Base-by-base conservation (phyloP, 108 stramenopile genomes). In the Skeletonema grethae region DNA sequence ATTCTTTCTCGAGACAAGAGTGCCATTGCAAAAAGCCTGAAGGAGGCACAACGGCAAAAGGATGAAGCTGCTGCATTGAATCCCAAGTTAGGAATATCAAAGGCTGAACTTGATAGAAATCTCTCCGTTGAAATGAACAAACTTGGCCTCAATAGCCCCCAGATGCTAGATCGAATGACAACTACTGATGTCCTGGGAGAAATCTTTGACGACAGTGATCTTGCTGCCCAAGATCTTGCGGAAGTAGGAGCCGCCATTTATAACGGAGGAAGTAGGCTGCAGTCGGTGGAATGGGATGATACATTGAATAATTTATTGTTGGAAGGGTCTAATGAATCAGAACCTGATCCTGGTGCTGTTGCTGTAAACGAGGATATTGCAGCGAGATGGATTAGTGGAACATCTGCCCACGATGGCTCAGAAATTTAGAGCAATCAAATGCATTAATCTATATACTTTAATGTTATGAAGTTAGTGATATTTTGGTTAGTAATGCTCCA, bases 1-100 rank as follows among this genome's bases (percentile, higher is more conserved):
- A 87, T 90, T 18, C 61, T 93, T 61, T 89, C 87, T 50, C 78
- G 92, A 13, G 90, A 93, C 71, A 79, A 82, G 30, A 89, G 88
- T 71, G 78, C 79, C 30, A 80, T 86, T n/a, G 75, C 89, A 31
- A 87, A 90, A 41, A 75, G 85, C 9, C 72, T 93, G 50, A 93
- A 93, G 67, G 81, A 84, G 58, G 69, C 83, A 41, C 88, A 82
- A 61, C 61, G 72, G 46, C 82, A 84, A 20, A 80, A 68, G 9
- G 75, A 58, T 43, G 67, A 69, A 35, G 43, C 53, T 65, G 50
- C 63, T 22, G 4, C 12, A 22, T 50, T 41, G 41, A 57, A 45
- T 75, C 79, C 76, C 63, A 86, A 59, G 57, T 61, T 58, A 60
- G 85, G 53, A 48, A 61, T 58, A 65, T 66, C 53, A 53, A 82